Base-by-base conservation (phyloP, 1,139 yeast genomes). In the Pichia sp. region DNA sequence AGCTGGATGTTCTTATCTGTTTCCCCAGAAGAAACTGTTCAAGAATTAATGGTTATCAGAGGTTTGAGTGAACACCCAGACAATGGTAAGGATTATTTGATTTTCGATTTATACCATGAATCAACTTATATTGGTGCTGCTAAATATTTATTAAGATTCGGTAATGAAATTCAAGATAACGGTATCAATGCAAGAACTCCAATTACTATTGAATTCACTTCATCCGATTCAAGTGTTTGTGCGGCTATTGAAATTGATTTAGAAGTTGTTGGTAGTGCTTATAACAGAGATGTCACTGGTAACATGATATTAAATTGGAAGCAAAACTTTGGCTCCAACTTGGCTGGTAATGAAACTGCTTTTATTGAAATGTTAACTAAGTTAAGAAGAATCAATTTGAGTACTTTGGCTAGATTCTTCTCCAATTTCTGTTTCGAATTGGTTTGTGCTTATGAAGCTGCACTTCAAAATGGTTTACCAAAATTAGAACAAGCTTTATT, bases 1-100 rank as follows among this genome's bases (percentile, higher is more conserved):
- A 58, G 67, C 18, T 89, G 96, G 96, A 81, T 80, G 52, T 86
- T 89, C 58, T 76, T 86, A n/a, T 83, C 94, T 2, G 89, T 85
- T 14, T 75, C 75, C 58, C 82, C 90, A 2, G 85, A 79, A 42
- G 96, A 89, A 47, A 40, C 50, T 19, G 50, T 63, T 21, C 47
- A 59, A 21, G 68, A 65, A 44, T 47, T 57, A 12, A 55, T 65
- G 35, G 61, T 54, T 63, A 73, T 79, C 11, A 71, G 85, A 53
- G 94, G 94, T 34, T 51, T 63, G 12, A 50, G 46, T 10, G 37
- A 45, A 4, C 37, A 30, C 5, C 52, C 61, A 7, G 43, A 53
- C 67, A 56, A 58, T 1, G 46, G 47, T 8, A 41, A 46, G 6
- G 94, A 86, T 58, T 70, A 70, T 45, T 67, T 88, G 46, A 65